phyloP scores from a whole-genome alignment of 2,329 filamentous ascomycete species.

The Macroventuria anomochaeta region DNA sequence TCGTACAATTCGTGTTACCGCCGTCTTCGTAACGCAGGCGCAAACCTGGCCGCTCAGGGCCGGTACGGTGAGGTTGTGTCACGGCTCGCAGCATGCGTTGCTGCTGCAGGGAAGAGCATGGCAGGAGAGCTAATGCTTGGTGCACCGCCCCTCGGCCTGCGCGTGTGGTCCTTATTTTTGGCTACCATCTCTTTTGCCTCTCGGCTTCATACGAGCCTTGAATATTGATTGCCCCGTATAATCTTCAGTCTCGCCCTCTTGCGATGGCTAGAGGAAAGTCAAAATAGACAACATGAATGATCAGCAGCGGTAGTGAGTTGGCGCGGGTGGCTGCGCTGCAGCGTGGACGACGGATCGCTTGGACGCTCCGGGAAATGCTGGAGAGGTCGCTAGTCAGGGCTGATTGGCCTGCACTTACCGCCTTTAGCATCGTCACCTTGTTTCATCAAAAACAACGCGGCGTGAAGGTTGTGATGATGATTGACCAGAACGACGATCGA shows the following conservation, averaged over 20 bases:
- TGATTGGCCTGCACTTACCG: slow-evolving; percentile 18
- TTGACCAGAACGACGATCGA: slow-evolving; percentile 7
- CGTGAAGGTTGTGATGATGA: slow-evolving; percentile 12
- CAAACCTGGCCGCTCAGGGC: slow-evolving; percentile 15
- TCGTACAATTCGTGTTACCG: slow-evolving; percentile 25
- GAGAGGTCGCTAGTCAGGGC: slow-evolving; percentile 6
- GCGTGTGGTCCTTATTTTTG: slow-evolving; percentile 29
- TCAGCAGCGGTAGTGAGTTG: slow-evolving; percentile 20
- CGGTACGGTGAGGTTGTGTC: slow-evolving; percentile 6
- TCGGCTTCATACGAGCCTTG: slow-evolving; percentile 11
- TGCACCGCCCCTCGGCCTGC: slow-evolving; percentile 26
- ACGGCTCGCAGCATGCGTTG: slow-evolving; percentile 13
- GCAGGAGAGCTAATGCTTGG: slow-evolving; percentile 12
- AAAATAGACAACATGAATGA: slow-evolving; percentile 19
- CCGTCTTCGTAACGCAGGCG: slow-evolving; percentile 26
- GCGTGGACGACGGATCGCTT: slow-evolving; percentile 15
- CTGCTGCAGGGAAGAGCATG: slow-evolving; percentile 16
- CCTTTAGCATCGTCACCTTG: slow-evolving; percentile 11
- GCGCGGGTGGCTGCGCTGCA: slow-evolving; percentile 28
- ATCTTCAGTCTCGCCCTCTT: neutral
- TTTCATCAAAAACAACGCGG: slow-evolving; percentile 15
- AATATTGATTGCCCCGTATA: slow-evolving; percentile 3
- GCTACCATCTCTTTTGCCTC: slow-evolving; percentile 17
- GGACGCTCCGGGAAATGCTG: slow-evolving; percentile 9
- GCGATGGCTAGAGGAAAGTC: slow-evolving; percentile 3